A percentile compares a stretch with the other conserved stretches of the same genome.
Evolutionary conservation across 352 stramenopile species (phyloP).

Genomic region (Pythium utonaiense): DNA sequence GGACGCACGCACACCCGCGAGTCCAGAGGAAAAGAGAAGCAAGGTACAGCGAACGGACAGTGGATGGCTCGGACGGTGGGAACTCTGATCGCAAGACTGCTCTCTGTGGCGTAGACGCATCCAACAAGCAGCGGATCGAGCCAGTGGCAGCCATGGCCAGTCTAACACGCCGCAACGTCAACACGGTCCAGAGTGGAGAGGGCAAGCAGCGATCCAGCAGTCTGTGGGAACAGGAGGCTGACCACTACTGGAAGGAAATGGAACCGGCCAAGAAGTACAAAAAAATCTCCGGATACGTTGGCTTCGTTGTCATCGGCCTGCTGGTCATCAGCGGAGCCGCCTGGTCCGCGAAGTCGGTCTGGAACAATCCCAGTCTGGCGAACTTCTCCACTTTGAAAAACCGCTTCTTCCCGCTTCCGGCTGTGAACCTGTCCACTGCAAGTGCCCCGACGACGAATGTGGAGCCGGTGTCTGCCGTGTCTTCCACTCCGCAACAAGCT

Average conservation of each 20-base stretch:
- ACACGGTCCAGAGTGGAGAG: conserved; percentile 19
- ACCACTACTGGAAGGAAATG: conserved; percentile 78
- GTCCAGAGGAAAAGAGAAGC: not conserved
- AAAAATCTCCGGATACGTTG: conserved; percentile 30
- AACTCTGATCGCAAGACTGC: conserved; percentile 4
- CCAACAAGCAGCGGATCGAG: not conserved
- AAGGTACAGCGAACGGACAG: not conserved
- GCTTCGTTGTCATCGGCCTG: conserved; percentile 21
- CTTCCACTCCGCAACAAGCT: not conserved
- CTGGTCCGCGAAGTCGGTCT: conserved; percentile 14
- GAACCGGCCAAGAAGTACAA: conserved; percentile 43
- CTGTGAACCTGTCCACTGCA: conserved; percentile 4
- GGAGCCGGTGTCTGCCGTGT: not conserved
- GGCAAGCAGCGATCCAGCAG: conserved; percentile 35
- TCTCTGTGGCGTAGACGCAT: not conserved
- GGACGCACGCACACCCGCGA: not conserved
- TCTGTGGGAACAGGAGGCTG: conserved; percentile 63
- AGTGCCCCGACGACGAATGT: not conserved
- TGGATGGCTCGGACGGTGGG: not conserved
- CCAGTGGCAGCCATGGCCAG: conserved; percentile 17
- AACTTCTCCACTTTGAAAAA: conserved; percentile 10
- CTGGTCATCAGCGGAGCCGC: conserved; percentile 16
- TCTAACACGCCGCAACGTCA: conserved; percentile 45
- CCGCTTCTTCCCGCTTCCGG: conserved; percentile 6
- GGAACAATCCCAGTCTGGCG: conserved; percentile 5